A percentile compares a stretch with the other conserved stretches of the same genome.
Evolutionary conservation across 2,329 filamentous ascomycete species (phyloP).

Genomic region (Sporothrix protearum): DNA sequence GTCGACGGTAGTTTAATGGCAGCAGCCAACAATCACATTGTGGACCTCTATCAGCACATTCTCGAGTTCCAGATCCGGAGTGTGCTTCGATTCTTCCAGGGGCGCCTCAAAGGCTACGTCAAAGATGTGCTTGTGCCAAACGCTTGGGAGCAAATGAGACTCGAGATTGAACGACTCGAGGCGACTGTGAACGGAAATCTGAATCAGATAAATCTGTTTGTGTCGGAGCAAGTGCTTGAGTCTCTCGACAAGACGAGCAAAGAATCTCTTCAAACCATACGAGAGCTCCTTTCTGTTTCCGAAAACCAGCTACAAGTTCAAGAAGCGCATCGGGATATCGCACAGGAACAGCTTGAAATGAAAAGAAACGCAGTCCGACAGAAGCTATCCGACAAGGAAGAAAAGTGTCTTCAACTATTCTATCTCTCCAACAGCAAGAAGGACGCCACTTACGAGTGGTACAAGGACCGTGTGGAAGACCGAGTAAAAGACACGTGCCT

Average conservation of each 20-base stretch:
- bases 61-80: constrained; percentile 38
- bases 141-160: constrained; percentile 29
- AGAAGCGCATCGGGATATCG: not conserved
- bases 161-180: constrained; percentile 19
- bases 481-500: constrained; percentile 33
- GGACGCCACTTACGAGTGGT: constrained; percentile 33
- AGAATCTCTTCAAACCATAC: not conserved
- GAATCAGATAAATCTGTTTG: constrained; percentile 14
- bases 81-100: constrained; percentile 35
- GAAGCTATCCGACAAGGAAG: not conserved
- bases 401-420: not conserved
- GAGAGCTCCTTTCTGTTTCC: not conserved
- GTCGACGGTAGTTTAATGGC: not conserved
- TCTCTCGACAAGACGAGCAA: constrained; percentile 12
- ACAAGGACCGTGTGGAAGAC: constrained; percentile 33
- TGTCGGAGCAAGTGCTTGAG: constrained; percentile 19
- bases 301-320: not conserved
- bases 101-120: constrained; percentile 13
- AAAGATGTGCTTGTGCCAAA: constrained; percentile 27
- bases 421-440: not conserved
- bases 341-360: not conserved
- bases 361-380: not conserved
- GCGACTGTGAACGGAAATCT: constrained; percentile 6
- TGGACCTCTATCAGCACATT: constrained; percentile 36
- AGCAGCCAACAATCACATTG: constrained; percentile 27